A percentile compares a stretch with the other conserved stretches of the same genome.
phyloP scores from a whole-genome alignment of 345 rosid genomes.

The Corchorus olitorius region DNA sequence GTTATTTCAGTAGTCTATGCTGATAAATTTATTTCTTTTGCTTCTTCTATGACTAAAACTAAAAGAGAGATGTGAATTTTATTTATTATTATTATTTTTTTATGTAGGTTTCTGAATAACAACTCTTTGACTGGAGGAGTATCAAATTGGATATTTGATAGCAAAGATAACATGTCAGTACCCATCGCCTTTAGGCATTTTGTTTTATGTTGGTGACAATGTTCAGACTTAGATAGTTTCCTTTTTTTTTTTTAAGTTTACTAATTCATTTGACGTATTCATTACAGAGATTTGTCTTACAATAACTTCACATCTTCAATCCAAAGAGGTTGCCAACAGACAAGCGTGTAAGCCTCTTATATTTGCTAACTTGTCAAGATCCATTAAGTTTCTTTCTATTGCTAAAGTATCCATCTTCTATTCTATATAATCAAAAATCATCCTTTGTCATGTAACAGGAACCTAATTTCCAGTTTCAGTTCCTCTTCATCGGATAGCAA shows the following conservation, averaged over 20 bases:
- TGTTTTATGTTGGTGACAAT: neutral
- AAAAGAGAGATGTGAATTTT: neutral
- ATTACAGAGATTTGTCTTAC: conserved; percentile 80
- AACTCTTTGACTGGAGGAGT: conserved; percentile 72
- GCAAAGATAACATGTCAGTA: conserved; percentile 43
- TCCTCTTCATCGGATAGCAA: conserved; percentile 38
- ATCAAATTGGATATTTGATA: conserved; percentile 49
- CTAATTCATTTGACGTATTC: conserved; percentile 5
- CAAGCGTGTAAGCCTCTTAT: conserved; percentile 46
- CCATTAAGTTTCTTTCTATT: conserved; percentile 9
- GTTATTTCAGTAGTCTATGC: neutral
- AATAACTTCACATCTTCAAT: conserved; percentile 70
- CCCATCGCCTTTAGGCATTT: neutral
- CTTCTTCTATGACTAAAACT: neutral
- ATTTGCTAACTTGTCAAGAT: neutral
- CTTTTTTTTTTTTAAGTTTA: neutral
- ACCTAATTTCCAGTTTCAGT: conserved; percentile 71
- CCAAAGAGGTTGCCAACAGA: conserved; percentile 40
- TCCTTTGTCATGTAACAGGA: conserved; percentile 46
- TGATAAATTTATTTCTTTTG: neutral
- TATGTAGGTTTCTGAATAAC: conserved; percentile 66
- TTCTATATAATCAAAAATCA: conserved; percentile 11
- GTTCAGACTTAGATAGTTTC: neutral
- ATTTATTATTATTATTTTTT: neutral
- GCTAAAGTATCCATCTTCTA: neutral